Evolutionary conservation across 2,329 filamentous ascomycete species (phyloP), one percentile per base, ranked within the genome.

Genomic region (Fusarium pseudograminearum): DNA sequence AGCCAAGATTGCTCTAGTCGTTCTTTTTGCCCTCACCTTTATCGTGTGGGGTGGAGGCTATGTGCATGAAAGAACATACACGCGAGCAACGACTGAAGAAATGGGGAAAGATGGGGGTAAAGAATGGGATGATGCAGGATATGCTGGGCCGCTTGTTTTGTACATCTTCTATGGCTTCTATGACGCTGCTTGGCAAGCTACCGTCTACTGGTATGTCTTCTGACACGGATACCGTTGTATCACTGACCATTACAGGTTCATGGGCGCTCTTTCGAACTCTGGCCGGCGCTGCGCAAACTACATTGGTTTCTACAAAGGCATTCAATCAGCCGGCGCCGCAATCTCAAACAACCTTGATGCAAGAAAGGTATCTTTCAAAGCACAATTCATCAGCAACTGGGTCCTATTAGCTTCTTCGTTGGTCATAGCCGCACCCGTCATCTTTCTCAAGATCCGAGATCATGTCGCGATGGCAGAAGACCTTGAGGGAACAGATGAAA

Each of bases 191-290:
- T 98, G 93, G 91, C 95, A 98, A 83, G 95, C 93, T 0, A 90
- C 85, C 74, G 90, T 94, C 42, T 98, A 98, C 84, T 98, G 94
- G 94, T 93, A 89, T 77, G 93, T 91, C 2, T 3, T 1, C 0
- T 2, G 0, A 6, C 83, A 0, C 85, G 1, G 2, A 1, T 1
- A 1, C 84, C 38, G 0, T 3, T 5, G 0, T 81, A 8, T 4
- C 2, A 16, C 68, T 74, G 38, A 74, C 6, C 0, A 1, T 1
- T 1, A 0, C 89, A 90, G 90, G 90, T 94, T 91, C 83, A 97
- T 98, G 91, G 95, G 95, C 42, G 88, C 94, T 14, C 85, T 98
- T 31, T 94, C 93, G 75, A 98, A 98, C 86, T 97, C 95, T 67
- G 89, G 92, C 61, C 93, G 94, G 78, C 95, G 93, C 78, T 88